Evolutionary conservation across 2,329 filamentous ascomycete genomes (phyloP).

Genomic region (Aspergillus fumigatus): DNA sequence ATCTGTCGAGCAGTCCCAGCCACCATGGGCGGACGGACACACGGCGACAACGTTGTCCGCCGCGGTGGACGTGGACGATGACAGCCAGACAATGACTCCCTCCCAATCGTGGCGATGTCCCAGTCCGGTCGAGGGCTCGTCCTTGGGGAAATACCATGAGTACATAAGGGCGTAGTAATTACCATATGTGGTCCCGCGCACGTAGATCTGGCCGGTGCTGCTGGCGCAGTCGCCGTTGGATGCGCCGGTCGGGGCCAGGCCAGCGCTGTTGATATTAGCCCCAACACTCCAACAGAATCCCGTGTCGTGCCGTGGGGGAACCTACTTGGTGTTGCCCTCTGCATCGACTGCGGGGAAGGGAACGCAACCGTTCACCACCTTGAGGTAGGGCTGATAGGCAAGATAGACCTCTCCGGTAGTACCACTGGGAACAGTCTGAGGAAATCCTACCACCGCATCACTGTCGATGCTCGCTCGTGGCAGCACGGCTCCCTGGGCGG

Average conservation of each 20-base stretch:
- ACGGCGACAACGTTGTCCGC: conserved; percentile 45
- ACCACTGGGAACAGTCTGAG: conserved; percentile 48
- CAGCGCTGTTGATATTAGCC: conserved; percentile 32
- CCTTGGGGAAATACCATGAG: conserved; percentile 50
- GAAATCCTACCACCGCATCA: conserved; percentile 50
- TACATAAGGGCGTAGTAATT: conserved; percentile 49
- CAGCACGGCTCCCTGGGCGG: conserved; percentile 4
- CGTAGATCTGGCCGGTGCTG: conserved; percentile 50
- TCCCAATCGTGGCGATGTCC: conserved; percentile 57
- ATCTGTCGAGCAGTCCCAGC: conserved; percentile 42
- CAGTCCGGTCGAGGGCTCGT: conserved; percentile 40
- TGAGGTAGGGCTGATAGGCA: conserved; percentile 53
- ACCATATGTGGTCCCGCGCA: conserved; percentile 40
- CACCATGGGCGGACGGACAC: conserved; percentile 50
- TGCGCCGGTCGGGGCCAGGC: conserved; percentile 39
- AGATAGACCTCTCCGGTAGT: conserved; percentile 47
- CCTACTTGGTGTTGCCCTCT: conserved; percentile 53
- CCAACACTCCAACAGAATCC: neutral
- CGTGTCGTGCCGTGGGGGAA: neutral
- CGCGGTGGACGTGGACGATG: conserved; percentile 29
- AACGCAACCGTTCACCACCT: conserved; percentile 57
- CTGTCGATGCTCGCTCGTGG: conserved; percentile 42
- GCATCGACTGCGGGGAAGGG: conserved; percentile 60
- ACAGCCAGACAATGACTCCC: conserved; percentile 51
- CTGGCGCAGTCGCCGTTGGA: conserved; percentile 38